A percentile compares a stretch with the other conserved stretches of the same genome.
Evolutionary conservation across 2,329 filamentous ascomycete genomes (phyloP).

Genomic region (Aspergillus candidus): DNA sequence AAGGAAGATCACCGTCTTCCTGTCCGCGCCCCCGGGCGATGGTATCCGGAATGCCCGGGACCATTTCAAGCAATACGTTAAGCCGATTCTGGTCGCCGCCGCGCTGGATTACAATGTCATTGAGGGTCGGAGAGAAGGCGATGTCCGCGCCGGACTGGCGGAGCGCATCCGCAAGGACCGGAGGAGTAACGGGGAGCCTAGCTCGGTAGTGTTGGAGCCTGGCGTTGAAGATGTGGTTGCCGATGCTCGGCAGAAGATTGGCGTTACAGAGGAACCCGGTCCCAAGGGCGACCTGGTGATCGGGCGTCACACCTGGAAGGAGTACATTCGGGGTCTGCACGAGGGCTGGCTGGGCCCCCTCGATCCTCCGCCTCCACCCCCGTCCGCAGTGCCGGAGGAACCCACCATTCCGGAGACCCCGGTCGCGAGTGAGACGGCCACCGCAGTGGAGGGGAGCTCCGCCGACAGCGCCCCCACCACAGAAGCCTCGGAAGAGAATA

Average conservation of each 20-base stretch:
- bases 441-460: slow-evolving; percentile 21
- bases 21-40: slow-evolving; percentile 81
- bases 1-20: slow-evolving; percentile 76
- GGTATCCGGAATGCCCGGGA: slow-evolving; percentile 79
- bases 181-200: slow-evolving; percentile 55
- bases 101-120: slow-evolving; percentile 95
- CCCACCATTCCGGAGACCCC: slow-evolving; percentile 11
- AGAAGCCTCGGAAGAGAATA: background rate
- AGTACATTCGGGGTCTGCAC: slow-evolving; percentile 87
- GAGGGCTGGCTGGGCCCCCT: slow-evolving; percentile 94
- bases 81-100: slow-evolving; percentile 82
- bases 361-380: slow-evolving; percentile 37
- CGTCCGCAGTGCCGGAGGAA: slow-evolving; percentile 9
- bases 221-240: slow-evolving; percentile 58
- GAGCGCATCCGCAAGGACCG: slow-evolving; percentile 70
- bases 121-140: slow-evolving; percentile 86
- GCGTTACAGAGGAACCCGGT: slow-evolving; percentile 66
- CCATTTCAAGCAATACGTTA: slow-evolving; percentile 93
- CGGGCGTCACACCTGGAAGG: slow-evolving; percentile 92
- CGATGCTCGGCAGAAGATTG: slow-evolving; percentile 58
- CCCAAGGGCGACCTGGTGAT: slow-evolving; percentile 79
- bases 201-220: slow-evolving; percentile 34
- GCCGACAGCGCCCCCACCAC: slow-evolving; percentile 21
- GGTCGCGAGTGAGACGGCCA: slow-evolving; percentile 1
- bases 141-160: slow-evolving; percentile 78